These are phyloP conservation scores for Hypoxylon intermedium DNA, from an alignment of 495 filamentous ascomycete species.

Conservation along the genomic window DNA sequence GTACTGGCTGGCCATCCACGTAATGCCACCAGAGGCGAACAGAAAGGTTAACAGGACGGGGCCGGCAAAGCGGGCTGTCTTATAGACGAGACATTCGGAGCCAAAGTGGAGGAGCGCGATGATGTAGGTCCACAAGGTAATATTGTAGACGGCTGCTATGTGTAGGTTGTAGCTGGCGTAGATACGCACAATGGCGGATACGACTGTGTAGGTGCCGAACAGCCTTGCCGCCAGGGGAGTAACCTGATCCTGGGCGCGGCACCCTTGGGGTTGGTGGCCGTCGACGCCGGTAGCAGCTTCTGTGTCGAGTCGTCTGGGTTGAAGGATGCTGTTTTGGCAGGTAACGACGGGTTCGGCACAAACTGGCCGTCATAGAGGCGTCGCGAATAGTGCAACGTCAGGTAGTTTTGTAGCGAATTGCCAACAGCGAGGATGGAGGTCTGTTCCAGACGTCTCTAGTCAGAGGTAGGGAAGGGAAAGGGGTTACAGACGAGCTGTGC, in stretches of 20 bases:
- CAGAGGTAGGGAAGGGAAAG: constrained; percentile 3
- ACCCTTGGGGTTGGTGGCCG: constrained; percentile 51
- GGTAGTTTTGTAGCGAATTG: constrained; percentile 84
- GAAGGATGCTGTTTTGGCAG: constrained; percentile 40
- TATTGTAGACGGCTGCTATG: constrained; percentile 72
- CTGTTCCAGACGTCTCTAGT: constrained; percentile 47
- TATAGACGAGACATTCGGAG: constrained; percentile 78
- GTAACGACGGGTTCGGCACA: constrained; percentile 50
- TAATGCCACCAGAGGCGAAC: constrained; percentile 69
- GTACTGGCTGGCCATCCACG: constrained; percentile 85
- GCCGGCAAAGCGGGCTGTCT: constrained; percentile 71
- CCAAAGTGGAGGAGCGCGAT: constrained; percentile 83
- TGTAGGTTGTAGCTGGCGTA: constrained; percentile 87
- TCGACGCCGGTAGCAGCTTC: constrained; percentile 53
- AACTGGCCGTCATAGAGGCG: constrained; percentile 74
- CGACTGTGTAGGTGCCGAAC: constrained; percentile 91
- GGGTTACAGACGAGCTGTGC: not conserved
- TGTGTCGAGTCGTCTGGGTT: constrained; percentile 54
- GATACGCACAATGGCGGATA: constrained; percentile 75
- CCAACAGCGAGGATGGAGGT: constrained; percentile 76
- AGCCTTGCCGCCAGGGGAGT: constrained; percentile 79
- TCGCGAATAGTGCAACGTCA: constrained; percentile 72
- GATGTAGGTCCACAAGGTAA: constrained; percentile 79
- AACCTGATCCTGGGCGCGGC: constrained; percentile 60
- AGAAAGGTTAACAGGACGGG: constrained; percentile 75